Base-by-base conservation (phyloP, 164 flowering plant genomes). In the Vitis labrusca region DNA sequence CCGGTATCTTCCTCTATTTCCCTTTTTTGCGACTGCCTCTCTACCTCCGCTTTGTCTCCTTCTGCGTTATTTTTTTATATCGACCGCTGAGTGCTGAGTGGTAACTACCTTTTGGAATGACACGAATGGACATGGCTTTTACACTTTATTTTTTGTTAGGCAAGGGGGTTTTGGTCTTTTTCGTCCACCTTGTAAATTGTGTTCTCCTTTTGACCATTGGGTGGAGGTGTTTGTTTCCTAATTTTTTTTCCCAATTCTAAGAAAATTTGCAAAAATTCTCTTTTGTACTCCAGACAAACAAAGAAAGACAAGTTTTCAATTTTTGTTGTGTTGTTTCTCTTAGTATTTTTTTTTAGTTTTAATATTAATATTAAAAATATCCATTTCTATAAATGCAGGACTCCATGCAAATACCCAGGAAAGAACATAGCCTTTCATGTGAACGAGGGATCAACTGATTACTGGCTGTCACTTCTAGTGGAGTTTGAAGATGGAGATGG, bases 401-500 rank as follows among this genome's bases (percentile, higher is more conserved):
- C 99, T 0, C 84, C 85, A 50, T 95, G 99, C 74, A 93, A 83
- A 64, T 95, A 95, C 49, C 89, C 80, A 0, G 97, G 95, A 50
- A 90, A 83, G 78, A 89, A 90, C 71, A 73, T 95, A 11, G 98
- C 97, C 0, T 95, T 95, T 74, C 97, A 80, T 56, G 95, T 95
- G 16, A 91, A 93, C 48, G 99, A 93, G 76, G 99, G 99, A 44
- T 95, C 99, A 2, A 95, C 99, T 0, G 79, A 79, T 19, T 91
- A 77, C 50, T 95, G 98, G 98, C 82, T 95, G 1, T 91, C 99
- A 0, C 82, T 95, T 58, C 72, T 89, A 11, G 93, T 90, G 7
- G 97, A 90, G 68, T 95, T 84, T 71, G 97, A 93, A 77, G 97
- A 86, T 76, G 98, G 93, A 63, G 99, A 93, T 80, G 99, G 99